Evolutionary conservation across 352 stramenopile genomes (phyloP).

Genomic region (Pythium dissotocum): DNA sequence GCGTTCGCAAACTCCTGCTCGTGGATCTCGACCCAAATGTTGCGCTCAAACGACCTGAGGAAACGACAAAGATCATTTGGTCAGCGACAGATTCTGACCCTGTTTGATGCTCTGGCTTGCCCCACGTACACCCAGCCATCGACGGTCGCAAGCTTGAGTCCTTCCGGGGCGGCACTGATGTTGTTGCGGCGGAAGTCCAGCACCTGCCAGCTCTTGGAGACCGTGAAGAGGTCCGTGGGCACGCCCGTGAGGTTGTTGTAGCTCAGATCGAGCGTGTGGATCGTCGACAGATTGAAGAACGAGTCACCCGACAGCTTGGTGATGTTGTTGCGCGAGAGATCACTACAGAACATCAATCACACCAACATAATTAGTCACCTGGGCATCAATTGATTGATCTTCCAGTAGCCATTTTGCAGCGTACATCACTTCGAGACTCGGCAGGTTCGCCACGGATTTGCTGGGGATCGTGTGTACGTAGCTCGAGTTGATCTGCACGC

Average conservation of each 20-base stretch:
- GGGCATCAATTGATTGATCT: too few relatives aligned
- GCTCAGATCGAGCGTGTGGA: constrained; percentile 61
- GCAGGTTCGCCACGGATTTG: constrained; percentile 37
- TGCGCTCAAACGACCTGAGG: constrained; percentile 61
- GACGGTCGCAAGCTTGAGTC: constrained; percentile 39
- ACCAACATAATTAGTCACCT: too few relatives aligned
- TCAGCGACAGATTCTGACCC: too few relatives aligned
- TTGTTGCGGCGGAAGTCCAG: constrained; percentile 60
- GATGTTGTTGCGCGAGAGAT: constrained; percentile 47
- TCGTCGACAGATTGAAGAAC: constrained; percentile 45
- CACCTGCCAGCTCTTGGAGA: constrained; percentile 50
- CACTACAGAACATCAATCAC: constrained; percentile 18
- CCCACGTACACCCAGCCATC: constrained; percentile 63
- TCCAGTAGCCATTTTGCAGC: not conserved
- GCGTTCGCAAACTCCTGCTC: constrained; percentile 43
- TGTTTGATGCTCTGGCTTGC: too few relatives aligned
- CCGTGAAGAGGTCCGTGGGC: constrained; percentile 39
- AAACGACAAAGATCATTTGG: too few relatives aligned
- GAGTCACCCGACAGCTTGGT: constrained; percentile 39
- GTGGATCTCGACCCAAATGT: constrained; percentile 60
- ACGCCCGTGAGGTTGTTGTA: constrained; percentile 50
- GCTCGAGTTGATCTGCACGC: constrained; percentile 42
- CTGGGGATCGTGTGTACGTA: constrained; percentile 34
- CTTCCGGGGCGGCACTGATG: constrained; percentile 39
- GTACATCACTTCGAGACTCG: constrained; percentile 44